phyloP scores from a whole-genome alignment of 371 early-diverging fungal genomes.

The Mucor racemosus region DNA sequence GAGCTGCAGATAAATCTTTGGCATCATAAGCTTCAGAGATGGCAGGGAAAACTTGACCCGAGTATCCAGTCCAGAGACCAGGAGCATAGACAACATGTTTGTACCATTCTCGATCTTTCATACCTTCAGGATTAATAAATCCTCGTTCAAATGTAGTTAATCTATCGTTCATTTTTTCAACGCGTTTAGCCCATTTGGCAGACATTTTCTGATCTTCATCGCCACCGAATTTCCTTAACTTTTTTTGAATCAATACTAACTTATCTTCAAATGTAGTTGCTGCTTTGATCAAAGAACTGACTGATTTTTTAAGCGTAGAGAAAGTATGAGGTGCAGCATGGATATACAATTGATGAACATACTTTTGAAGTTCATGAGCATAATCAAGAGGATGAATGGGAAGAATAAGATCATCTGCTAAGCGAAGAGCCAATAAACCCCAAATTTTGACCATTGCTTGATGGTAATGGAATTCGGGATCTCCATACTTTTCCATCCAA shows the following conservation, averaged over 20 bases:
- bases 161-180: slow-evolving; percentile 45
- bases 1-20: slow-evolving; percentile 27
- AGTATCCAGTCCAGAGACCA: slow-evolving; percentile 59
- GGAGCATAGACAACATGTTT: slow-evolving; percentile 68
- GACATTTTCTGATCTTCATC: slow-evolving; percentile 24
- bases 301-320: slow-evolving; percentile 27
- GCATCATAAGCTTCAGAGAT: slow-evolving; percentile 54
- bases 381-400: slow-evolving; percentile 49
- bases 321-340: slow-evolving; percentile 24
- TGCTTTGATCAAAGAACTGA: slow-evolving; percentile 12
- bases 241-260: slow-evolving; percentile 15
- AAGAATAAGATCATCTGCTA: slow-evolving; percentile 44
- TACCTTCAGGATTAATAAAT: slow-evolving; percentile 61
- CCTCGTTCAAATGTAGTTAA: slow-evolving; percentile 58
- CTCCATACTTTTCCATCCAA: slow-evolving; percentile 71
- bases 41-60: slow-evolving; percentile 56
- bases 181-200: slow-evolving; percentile 24
- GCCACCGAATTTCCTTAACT: slow-evolving; percentile 18
- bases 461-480: slow-evolving; percentile 66
- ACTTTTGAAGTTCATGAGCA: slow-evolving; percentile 28
- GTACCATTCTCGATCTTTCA: slow-evolving; percentile 64
- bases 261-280: slow-evolving; percentile 22
- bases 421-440: slow-evolving; percentile 47
- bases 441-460: slow-evolving; percentile 51
- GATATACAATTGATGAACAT: slow-evolving; percentile 20